Evolutionary conservation across 441 rosid species (phyloP), one percentile per base, ranked within the genome.

Genomic region (Populus hybrid): DNA sequence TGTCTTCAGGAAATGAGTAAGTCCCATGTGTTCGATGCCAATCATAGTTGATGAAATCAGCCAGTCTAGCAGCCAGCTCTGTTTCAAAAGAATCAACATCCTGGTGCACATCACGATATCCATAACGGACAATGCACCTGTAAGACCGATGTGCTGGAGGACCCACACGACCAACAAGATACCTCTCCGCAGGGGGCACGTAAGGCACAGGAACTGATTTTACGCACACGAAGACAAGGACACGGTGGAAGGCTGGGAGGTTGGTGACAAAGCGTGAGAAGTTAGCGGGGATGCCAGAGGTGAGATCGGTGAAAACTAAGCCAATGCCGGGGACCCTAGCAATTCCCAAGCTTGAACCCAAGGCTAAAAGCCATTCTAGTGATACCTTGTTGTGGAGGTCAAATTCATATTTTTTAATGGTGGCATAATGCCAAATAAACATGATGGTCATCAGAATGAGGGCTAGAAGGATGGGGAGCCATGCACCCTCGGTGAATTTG

Each of bases 51-150:
- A 96, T 90, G 88, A 96, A 96, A 79, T 93, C 97, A 0, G 87
- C 94, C 77, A 96, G 86, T 82, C 83, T 83, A 50, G 84, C 89
- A 0, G 91, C 91, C 0, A 96, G 91, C 82, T 96, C 98, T 0
- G 96, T 18, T 80, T 96, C 99, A 14, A 96, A 96, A n/a, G 97
- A 96, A 80, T 94, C 92, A 14, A 94, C 92, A 35, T 96, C 99
- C 85, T 93, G 99, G 79, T 94, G 98, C 35, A 96, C 99, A 28
- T 94, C 99, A 0, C 98, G 94, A 89, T 96, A 96, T 40, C 99
- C 98, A 21, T 96, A 96, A 9, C 98, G 90, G 12, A 94, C 91
- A 6, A 96, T 96, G 86, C 98, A 96, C 73, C 99, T 87, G 83
- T 96, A 96, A 64, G 99, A 96, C 18, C 96, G 87, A 78, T 96